A percentile compares a stretch with the other conserved stretches of the same genome.
These are phyloP conservation scores for Lodderomyces beijingensis DNA, from an alignment of 1,139 yeast species.

Conservation along the genomic window DNA sequence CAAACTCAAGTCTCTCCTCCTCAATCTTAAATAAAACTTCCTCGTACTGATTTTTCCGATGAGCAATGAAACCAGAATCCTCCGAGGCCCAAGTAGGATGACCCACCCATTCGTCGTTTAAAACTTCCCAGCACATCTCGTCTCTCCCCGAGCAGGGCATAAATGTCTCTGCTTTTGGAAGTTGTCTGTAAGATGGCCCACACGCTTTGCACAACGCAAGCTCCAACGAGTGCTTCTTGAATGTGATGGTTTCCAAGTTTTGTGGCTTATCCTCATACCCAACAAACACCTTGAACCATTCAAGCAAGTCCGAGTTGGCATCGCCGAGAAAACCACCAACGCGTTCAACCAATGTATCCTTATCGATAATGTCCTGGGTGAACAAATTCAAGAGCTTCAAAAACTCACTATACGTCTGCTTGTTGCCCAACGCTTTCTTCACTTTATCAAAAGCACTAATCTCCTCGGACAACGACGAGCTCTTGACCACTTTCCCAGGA, in stretches of 20 bases:
- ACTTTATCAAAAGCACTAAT: slow-evolving; percentile 88
- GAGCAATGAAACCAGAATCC: slow-evolving; percentile 97
- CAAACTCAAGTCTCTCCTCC: slow-evolving; percentile 97
- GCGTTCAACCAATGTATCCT: slow-evolving; percentile 73
- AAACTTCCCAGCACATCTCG: slow-evolving; percentile 98
- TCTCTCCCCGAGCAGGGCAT: slow-evolving; percentile 99
- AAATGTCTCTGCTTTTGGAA: slow-evolving; percentile 91
- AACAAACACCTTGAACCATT: slow-evolving; percentile 90
- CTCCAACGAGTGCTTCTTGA: slow-evolving; percentile 87
- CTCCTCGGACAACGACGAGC: slow-evolving; percentile 72
- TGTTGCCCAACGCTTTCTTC: slow-evolving; percentile 84
- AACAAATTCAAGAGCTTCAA: slow-evolving; percentile 80
- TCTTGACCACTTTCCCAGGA: slow-evolving; percentile 50
- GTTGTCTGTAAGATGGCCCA: slow-evolving; percentile 90
- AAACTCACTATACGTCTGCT: slow-evolving; percentile 87
- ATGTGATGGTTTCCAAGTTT: slow-evolving; percentile 81
- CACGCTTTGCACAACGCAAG: slow-evolving; percentile 79
- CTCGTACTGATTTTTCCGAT: slow-evolving; percentile 95
- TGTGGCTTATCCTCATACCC: slow-evolving; percentile 77
- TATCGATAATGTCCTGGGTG: slow-evolving; percentile 87
- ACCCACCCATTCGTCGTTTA: slow-evolving; percentile 98
- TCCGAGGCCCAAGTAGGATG: slow-evolving; percentile 99
- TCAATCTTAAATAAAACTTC: slow-evolving; percentile 92
- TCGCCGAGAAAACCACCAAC: slow-evolving; percentile 82
- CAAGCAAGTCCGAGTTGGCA: slow-evolving; percentile 69